Evolutionary conservation across 2,329 filamentous ascomycete species (phyloP).

Genomic region (Colletotrichum endophyticum): DNA sequence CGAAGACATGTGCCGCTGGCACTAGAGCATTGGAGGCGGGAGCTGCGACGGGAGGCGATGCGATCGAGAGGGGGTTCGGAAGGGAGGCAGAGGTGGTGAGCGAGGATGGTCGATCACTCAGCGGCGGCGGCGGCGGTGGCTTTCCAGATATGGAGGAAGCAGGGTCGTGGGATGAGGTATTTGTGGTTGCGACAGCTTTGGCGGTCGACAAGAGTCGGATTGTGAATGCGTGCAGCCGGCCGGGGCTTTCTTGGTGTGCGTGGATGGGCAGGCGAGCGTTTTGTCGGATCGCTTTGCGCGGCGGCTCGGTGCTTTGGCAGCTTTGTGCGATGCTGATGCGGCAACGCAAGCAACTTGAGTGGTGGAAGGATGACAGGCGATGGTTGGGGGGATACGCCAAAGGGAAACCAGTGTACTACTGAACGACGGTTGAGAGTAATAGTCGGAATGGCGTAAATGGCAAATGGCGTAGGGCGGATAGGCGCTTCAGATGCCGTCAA

Average conservation of each 20-base stretch:
- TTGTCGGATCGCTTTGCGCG: neutral
- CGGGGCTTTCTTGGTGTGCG: neutral
- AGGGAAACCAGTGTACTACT: neutral
- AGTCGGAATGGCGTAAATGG: neutral
- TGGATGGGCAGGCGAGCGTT: neutral
- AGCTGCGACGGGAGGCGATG: neutral
- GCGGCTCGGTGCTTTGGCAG: neutral
- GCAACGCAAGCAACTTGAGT: neutral
- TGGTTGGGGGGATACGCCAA: neutral
- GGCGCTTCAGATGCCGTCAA: neutral
- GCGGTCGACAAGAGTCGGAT: neutral
- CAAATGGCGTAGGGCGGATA: neutral
- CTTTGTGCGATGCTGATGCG: neutral
- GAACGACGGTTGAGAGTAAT: neutral
- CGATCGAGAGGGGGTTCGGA: neutral
- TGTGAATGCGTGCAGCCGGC: conserved; percentile 8
- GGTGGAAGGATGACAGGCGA: neutral
- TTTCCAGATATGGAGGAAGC: neutral
- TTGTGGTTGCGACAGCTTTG: neutral
- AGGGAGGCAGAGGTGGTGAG: neutral
- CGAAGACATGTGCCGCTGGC: conserved; percentile 22
- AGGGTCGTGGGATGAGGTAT: neutral
- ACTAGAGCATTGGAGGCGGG: conserved; percentile 14
- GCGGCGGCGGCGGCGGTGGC: neutral
- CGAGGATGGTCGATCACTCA: neutral